Conservation (phyloP, 345 rosid species). For the Rhodamnia rubescens region DNA sequence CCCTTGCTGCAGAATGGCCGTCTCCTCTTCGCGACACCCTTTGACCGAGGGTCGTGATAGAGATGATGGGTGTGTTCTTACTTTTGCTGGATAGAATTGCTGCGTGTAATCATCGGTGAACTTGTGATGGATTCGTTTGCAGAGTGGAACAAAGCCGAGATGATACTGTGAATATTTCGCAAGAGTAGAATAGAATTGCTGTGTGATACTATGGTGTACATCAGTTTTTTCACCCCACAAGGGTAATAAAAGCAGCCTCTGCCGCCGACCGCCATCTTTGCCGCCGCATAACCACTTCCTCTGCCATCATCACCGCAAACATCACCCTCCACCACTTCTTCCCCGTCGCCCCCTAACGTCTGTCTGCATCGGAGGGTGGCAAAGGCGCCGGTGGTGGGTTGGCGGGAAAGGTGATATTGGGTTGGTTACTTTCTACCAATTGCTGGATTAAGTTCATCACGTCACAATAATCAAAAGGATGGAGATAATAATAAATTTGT, state of each 20-base stretch:
- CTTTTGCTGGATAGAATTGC: neutral
- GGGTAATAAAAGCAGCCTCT: neutral
- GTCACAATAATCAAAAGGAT: neutral
- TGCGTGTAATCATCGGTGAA: neutral
- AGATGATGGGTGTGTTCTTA: neutral
- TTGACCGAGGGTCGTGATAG: neutral
- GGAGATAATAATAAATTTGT: neutral
- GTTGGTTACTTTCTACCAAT: neutral
- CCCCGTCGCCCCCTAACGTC: neutral
- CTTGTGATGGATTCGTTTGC: neutral
- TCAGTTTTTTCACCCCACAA: neutral
- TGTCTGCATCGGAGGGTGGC: neutral
- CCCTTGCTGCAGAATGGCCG: conserved; percentile 61
- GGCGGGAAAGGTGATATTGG: neutral
- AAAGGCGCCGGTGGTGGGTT: neutral
- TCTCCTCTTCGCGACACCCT: neutral
- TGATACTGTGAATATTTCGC: neutral
- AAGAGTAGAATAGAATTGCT: neutral
- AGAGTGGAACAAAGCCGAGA: neutral
- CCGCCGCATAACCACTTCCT: neutral
- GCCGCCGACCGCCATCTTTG: neutral
- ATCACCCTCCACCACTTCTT: too few species aligned
- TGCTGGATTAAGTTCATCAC: neutral
- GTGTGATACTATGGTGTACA: neutral
- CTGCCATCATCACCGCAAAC: neutral